Conservation (phyloP, 129 eudicot genomes). For the Daucus carota region DNA sequence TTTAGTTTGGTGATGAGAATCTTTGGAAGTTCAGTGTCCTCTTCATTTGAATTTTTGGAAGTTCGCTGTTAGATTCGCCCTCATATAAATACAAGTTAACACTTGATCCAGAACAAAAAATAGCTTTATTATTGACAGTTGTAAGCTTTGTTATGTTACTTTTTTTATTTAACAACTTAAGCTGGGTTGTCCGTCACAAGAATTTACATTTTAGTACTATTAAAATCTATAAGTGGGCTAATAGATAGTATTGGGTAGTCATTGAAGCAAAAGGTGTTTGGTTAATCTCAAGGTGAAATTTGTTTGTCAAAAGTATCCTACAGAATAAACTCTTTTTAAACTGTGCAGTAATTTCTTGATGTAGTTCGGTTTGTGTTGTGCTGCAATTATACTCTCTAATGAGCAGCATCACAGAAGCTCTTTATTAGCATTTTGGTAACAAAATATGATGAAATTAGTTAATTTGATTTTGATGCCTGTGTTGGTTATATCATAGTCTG, state of each 20-base stretch:
- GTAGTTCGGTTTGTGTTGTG: not conserved
- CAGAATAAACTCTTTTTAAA: not conserved
- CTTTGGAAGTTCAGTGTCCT: not conserved
- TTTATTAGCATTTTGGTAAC: not conserved
- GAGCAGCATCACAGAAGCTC: not conserved
- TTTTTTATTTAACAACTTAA: not conserved
- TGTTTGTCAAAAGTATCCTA: not conserved
- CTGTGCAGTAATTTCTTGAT: not conserved
- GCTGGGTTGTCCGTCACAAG: not conserved
- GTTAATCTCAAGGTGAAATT: too few species aligned
- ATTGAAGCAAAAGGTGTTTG: not conserved
- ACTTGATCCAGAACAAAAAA: not conserved
- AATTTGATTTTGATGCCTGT: not conserved
- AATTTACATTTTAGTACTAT: not conserved
- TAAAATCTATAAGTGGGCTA: not conserved
- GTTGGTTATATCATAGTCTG: not conserved
- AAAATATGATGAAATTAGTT: not conserved
- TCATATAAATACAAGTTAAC: not conserved
- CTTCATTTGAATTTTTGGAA: not conserved
- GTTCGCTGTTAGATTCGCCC: not conserved
- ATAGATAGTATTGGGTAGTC: not conserved
- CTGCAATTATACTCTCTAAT: not conserved
- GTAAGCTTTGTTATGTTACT: not conserved
- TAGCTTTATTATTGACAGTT: not conserved
- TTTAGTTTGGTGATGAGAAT: not conserved